Evolutionary conservation across 176 grass and related monocot genomes (phyloP), one percentile per base, ranked within the genome.

Genomic region (Otatea glauca): DNA sequence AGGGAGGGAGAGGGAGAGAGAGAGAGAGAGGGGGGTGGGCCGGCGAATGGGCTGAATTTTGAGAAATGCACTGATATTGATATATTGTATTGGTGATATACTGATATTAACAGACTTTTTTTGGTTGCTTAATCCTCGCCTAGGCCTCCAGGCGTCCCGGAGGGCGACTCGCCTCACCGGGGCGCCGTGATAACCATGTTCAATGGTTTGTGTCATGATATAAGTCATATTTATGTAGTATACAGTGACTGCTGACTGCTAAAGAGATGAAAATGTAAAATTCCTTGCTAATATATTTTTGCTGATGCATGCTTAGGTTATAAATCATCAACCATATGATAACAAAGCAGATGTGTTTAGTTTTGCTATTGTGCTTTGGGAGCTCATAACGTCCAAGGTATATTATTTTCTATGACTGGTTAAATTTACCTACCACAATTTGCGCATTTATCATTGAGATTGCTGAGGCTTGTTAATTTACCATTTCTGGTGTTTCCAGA

Each of bases 301-400:
- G 38, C 53, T 58, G 76, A 18, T 79, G 16, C 11, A 9, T 86
- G 56, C 48, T 43, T 93, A 98, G 96, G 96, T 98, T 88, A 95
- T 98, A 91, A 98, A 99, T 89, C 97, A 99, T 78, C 86, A 85
- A 71, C 93, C 83, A 7, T 99, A 99, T 53, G 97, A 99, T 89
- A 87, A 88, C 50, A 99, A 94, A 89, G 97, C 92, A 79, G 97
- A 99, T 91, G 88, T 99, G 35, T 99, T 96, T 68, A 99, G 97
- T 87, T 99, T 99, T 86, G 86, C 93, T 43, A 92, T 99, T 86
- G 97, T 99, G 59, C 93, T 99, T 64, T 99, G 97, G 97, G 97
- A 99, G 82, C 92, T 99, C 37, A 85, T 90, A 83, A 99, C 97
- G 38, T 90, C 89, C 50, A 96, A 99, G 89, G 97, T 96, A 84